Base-by-base conservation (phyloP, 1,139 yeast genomes). In the Magnusiomyces fungicola region DNA sequence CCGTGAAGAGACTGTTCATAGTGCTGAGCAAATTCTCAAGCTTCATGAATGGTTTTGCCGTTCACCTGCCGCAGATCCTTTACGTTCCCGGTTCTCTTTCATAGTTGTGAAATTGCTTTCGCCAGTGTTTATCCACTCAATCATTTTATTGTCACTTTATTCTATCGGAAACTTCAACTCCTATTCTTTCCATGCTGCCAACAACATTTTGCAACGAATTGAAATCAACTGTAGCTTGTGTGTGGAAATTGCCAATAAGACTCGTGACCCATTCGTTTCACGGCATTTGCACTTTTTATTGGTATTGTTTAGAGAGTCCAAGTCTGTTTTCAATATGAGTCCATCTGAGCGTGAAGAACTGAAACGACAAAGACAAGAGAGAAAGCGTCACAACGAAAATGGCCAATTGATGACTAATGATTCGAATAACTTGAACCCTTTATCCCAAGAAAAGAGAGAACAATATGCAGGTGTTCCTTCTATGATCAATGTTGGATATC, bases 1-100 rank as follows among this genome's bases (percentile, higher is more conserved):
- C 34, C 53, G 62, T 7, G 62, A 63, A 25, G 64, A 58, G 22
- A 55, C 61, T 37, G 51, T 64, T 34, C 56, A 57, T 34, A 65
- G 68, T 1, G 58, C 67, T 9, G 51, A 59, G 10, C 58, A 56
- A 5, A 56, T 66, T 24, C 48, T 66, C 12, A 58, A 61, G 43
- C 53, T 62, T 18, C 58, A 56, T 34, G 58, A 59, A 18, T 66
- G 69, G 69, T 54, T 64, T 24, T 62, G 55, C 49, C 47, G 47
- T 25, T 51, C 63, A 2, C 56, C 59, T 1, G 59, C 55, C n/a
- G 62, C 65, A 2, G 53, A 48, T 16, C 49, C 39, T 12, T 52
- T 59, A 23, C 49, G 62, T n/a, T 5, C 7, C 7, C 24, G 27
- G 21, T 42, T 21, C 19, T 21, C 45, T 6, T 42, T 32, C 18